phyloP scores from a whole-genome alignment of 768 basidiomycete genomes.

The Trametes maxima region DNA sequence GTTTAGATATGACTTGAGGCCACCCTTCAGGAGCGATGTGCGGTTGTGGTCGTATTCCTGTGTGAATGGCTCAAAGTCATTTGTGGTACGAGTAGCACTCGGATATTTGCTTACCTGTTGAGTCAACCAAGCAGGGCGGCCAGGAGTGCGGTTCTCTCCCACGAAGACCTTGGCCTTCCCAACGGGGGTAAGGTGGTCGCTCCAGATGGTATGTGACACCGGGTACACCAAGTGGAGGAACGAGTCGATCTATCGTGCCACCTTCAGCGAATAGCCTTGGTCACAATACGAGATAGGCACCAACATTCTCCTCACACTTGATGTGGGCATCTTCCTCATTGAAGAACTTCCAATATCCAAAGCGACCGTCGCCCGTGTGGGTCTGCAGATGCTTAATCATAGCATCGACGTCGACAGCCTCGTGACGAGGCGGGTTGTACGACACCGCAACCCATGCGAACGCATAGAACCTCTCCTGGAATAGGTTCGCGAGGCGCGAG shows the following conservation, averaged over 20 bases:
- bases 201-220: conserved; percentile 37
- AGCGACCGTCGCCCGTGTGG: neutral
- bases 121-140: conserved; percentile 34
- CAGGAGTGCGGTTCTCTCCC: conserved; percentile 30
- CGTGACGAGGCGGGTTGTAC: conserved; percentile 34
- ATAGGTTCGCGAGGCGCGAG: conserved; percentile 17
- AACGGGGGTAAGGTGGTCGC: conserved; percentile 36
- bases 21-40: conserved; percentile 31
- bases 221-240: conserved; percentile 41
- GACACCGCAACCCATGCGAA: conserved; percentile 40
- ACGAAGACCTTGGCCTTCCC: conserved; percentile 38
- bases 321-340: neutral
- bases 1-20: conserved; percentile 38
- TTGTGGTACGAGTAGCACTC: neutral
- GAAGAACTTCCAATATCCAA: conserved; percentile 45
- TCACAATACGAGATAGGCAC: neutral
- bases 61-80: neutral
- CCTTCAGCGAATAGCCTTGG: neutral
- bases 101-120: conserved; percentile 30
- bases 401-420: conserved; percentile 31
- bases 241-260: conserved; percentile 38
- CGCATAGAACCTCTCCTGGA: conserved; percentile 44
- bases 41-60: conserved; percentile 27
- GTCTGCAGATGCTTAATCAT: conserved; percentile 29
- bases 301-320: conserved; percentile 10